Percentiles rank a stretch among this genome's conserved stretches.
phyloP scores from a whole-genome alignment of 345 rosid species.

The Arabis hirsuta region DNA sequence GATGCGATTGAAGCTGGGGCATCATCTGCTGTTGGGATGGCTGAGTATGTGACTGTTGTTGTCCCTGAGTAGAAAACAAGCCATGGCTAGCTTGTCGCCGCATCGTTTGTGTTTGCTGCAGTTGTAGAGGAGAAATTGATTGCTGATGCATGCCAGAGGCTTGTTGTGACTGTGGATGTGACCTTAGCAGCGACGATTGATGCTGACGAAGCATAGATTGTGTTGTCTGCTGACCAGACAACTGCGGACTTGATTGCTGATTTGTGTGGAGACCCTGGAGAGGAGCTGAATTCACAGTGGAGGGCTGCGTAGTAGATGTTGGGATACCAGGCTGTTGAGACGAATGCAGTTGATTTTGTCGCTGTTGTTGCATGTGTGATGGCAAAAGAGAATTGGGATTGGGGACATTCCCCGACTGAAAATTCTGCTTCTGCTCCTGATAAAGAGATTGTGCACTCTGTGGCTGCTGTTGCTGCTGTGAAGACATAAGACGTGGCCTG shows the following conservation, averaged over 20 bases:
- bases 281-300: conserved; percentile 60
- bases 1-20: conserved; percentile 85
- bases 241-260: conserved; percentile 75
- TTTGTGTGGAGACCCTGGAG: conserved; percentile 67
- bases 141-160: conserved; percentile 72
- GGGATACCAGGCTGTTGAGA: conserved; percentile 77
- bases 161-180: conserved; percentile 72
- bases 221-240: conserved; percentile 69
- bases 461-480: conserved; percentile 70
- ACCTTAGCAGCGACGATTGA: conserved; percentile 66
- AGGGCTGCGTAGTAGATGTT: conserved; percentile 67
- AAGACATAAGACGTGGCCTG: conserved; percentile 69
- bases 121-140: conserved; percentile 47
- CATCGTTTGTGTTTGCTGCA: conserved; percentile 58
- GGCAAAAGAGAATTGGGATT: conserved; percentile 65
- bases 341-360: conserved; percentile 71
- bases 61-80: conserved; percentile 72
- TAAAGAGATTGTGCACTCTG: conserved; percentile 64
- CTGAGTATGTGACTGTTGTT: conserved; percentile 63
- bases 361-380: conserved; percentile 71
- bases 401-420: conserved; percentile 68
- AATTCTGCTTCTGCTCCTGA: conserved; percentile 65
- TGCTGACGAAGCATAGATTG: conserved; percentile 84
- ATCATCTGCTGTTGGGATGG: conserved; percentile 69
- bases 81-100: conserved; percentile 53